These are phyloP conservation scores for Crithidia acanthocephali DNA, from an alignment of 208 protist genomes.

Conservation along the genomic window DNA sequence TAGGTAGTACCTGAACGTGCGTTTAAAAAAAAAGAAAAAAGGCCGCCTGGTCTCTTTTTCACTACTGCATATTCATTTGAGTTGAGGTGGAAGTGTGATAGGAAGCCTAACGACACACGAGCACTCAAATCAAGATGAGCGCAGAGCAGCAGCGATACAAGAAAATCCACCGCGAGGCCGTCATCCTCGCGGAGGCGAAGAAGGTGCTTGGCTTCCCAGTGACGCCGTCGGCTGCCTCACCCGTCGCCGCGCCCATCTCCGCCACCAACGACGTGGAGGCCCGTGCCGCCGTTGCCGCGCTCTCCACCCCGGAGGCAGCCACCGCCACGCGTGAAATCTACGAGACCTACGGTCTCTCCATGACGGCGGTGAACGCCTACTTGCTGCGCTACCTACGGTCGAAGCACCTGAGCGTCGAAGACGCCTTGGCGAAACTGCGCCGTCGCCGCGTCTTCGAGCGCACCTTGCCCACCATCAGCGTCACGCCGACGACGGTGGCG, in stretches of 20 bases:
- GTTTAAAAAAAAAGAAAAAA: too few species aligned
- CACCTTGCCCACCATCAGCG: slow-evolving; percentile 54
- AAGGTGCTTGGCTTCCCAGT: slow-evolving; percentile 29
- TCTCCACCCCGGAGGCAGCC: slow-evolving; percentile 17
- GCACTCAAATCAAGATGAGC: too few species aligned
- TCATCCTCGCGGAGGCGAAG: slow-evolving; percentile 44
- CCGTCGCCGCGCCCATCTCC: slow-evolving; percentile 8
- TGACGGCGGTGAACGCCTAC: slow-evolving; percentile 50
- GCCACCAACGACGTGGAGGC: neutral
- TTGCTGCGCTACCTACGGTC: slow-evolving; percentile 65
- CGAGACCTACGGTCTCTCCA: slow-evolving; percentile 28
- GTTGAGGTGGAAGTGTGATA: too few species aligned
- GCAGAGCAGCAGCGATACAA: slow-evolving; percentile 30
- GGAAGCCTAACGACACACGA: too few species aligned
- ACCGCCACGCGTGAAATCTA: slow-evolving; percentile 12
- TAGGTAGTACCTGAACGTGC: too few species aligned
- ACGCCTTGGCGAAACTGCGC: slow-evolving; percentile 57
- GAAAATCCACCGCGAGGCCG: slow-evolving; percentile 37
- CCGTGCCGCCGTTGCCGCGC: neutral
- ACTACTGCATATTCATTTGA: too few species aligned
- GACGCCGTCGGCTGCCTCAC: neutral
- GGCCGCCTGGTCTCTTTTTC: too few species aligned
- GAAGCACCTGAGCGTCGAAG: slow-evolving; percentile 45
- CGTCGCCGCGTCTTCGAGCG: slow-evolving; percentile 68
- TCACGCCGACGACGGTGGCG: slow-evolving; percentile 53